Evolutionary conservation across 192 early-diverging fungal genomes (phyloP).

Genomic region (Backusella tuberculispora): DNA sequence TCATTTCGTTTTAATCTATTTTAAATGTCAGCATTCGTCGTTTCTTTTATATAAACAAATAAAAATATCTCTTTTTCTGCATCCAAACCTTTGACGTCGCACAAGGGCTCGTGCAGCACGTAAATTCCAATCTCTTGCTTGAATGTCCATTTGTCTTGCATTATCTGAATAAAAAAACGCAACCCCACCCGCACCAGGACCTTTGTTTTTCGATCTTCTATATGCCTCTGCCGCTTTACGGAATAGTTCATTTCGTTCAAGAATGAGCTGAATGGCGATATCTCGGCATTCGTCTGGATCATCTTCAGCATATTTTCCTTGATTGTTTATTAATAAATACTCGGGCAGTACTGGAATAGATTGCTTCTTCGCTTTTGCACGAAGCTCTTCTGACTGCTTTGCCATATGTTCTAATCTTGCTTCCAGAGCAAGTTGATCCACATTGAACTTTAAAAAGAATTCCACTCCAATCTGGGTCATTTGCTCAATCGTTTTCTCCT

Average conservation of each 20-base stretch:
- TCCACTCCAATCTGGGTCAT: conserved; percentile 46
- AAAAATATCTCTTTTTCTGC: neutral
- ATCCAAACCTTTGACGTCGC: conserved; percentile 26
- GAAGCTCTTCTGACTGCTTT: neutral
- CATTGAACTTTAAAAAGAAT: conserved; percentile 44
- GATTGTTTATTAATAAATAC: conserved; percentile 39
- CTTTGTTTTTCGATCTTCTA: conserved; percentile 34
- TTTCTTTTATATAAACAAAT: neutral
- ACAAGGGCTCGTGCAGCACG: conserved; percentile 57
- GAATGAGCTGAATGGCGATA: conserved; percentile 39
- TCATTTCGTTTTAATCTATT: conserved; percentile 36
- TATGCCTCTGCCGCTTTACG: conserved; percentile 51
- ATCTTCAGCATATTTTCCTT: conserved; percentile 47
- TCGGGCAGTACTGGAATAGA: conserved; percentile 38
- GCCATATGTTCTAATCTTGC: conserved; percentile 16
- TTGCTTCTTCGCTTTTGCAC: conserved; percentile 17
- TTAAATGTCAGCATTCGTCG: neutral
- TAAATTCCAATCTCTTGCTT: conserved; percentile 59
- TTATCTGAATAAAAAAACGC: conserved; percentile 58
- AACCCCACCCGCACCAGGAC: conserved; percentile 49
- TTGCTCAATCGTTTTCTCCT: conserved; percentile 28
- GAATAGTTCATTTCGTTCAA: conserved; percentile 52
- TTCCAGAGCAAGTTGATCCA: conserved; percentile 19
- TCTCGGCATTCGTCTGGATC: conserved; percentile 55
- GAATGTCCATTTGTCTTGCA: conserved; percentile 41